Conservation (phyloP, 352 stramenopile genomes). For the Hyaloperonospora arabidopsidis region DNA sequence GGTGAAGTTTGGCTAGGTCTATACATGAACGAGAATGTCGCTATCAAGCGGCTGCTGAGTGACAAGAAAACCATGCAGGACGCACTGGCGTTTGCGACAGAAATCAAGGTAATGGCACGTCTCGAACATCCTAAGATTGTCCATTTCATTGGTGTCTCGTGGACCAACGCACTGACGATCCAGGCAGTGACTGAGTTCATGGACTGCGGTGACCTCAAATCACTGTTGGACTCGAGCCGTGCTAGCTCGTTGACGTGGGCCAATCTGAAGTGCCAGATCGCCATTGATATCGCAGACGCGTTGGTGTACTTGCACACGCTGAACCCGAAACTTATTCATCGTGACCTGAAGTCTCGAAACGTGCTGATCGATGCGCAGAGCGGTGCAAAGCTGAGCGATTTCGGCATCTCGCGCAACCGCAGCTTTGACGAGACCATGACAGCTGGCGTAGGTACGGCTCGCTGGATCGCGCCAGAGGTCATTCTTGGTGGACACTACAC, state of each 20-base stretch:
- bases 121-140: constrained; percentile 65
- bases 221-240: constrained; percentile 34
- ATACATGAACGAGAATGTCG: constrained; percentile 62
- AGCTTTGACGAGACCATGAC: constrained; percentile 60
- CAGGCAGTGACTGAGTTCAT: constrained; percentile 62
- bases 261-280: constrained; percentile 61
- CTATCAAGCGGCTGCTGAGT: constrained; percentile 48
- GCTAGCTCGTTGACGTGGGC: constrained; percentile 42
- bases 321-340: constrained; percentile 57
- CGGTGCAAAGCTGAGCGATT: constrained; percentile 61
- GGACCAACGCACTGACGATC: constrained; percentile 52
- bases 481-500: constrained; percentile 46
- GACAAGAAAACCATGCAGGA: constrained; percentile 54
- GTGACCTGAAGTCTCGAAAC: constrained; percentile 65
- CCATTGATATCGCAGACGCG: constrained; percentile 56
- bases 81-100: constrained; percentile 45
- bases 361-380: constrained; percentile 52
- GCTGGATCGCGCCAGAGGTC: constrained; percentile 53
- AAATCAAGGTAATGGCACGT: constrained; percentile 51
- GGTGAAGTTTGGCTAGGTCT: constrained; percentile 62
- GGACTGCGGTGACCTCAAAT: constrained; percentile 56
- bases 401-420: constrained; percentile 55
- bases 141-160: constrained; percentile 59
- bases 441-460: constrained; percentile 40
- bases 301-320: constrained; percentile 68